Evolutionary conservation across 208 protist genomes (phyloP).

Genomic region (Leishmania aethiopica): DNA sequence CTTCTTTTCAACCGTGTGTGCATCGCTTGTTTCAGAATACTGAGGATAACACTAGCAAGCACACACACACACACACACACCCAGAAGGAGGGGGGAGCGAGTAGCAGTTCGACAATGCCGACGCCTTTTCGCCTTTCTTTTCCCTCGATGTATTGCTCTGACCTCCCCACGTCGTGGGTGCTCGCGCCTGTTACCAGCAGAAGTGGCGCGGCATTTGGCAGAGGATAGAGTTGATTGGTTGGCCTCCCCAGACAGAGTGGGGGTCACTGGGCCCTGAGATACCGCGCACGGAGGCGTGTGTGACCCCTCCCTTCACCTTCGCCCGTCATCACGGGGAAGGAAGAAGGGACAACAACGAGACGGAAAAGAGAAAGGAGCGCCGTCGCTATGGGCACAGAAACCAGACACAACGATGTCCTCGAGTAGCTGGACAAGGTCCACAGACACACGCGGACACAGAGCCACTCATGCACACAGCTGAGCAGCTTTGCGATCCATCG

Average conservation of each 20-base stretch:
- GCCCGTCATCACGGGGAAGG: neutral
- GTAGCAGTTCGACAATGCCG: neutral
- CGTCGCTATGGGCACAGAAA: neutral
- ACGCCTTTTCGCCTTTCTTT: neutral
- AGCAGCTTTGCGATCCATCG: too few relatives aligned
- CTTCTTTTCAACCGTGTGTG: neutral
- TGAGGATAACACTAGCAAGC: neutral
- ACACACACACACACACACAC: neutral
- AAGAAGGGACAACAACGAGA: neutral
- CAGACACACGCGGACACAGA: neutral
- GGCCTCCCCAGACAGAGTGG: neutral
- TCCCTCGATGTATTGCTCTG: too few relatives aligned
- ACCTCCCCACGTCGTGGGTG: too few relatives aligned
- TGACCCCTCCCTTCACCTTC: neutral
- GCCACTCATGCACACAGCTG: too few relatives aligned
- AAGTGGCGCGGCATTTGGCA: too few relatives aligned
- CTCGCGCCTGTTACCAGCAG: too few relatives aligned
- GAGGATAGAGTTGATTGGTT: neutral
- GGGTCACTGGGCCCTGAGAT: neutral
- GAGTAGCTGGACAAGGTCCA: neutral
- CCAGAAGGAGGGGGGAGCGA: neutral
- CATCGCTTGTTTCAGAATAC: neutral
- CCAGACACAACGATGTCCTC: neutral
- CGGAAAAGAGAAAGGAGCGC: too few relatives aligned
- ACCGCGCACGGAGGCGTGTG: neutral